Evolutionary conservation across 768 basidiomycete genomes (phyloP).

Genomic region (Russula lepida): DNA sequence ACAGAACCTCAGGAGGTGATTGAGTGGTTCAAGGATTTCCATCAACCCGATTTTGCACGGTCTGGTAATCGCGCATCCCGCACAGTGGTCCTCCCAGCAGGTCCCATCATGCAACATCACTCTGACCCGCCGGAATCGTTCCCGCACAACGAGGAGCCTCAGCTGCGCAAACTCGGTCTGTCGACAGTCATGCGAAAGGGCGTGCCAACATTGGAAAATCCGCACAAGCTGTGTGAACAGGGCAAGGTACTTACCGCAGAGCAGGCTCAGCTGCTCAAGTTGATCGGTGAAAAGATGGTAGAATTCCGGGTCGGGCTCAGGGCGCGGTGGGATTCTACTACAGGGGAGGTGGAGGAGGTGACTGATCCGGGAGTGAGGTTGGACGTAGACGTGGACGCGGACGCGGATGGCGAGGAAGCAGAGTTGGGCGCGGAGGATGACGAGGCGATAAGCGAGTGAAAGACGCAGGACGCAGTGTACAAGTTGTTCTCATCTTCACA

Average conservation of each 20-base stretch:
- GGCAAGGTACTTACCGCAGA: slow-evolving; percentile 75
- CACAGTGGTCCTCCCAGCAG: slow-evolving; percentile 68
- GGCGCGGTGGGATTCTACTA: slow-evolving; percentile 63
- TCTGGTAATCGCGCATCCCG: slow-evolving; percentile 72
- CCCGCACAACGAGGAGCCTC: slow-evolving; percentile 96
- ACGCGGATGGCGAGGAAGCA: slow-evolving; percentile 33
- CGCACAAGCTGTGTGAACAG: slow-evolving; percentile 80
- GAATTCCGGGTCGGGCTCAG: slow-evolving; percentile 66
- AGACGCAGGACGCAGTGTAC: background rate
- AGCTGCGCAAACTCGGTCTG: slow-evolving; percentile 86
- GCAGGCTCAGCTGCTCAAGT: slow-evolving; percentile 87
- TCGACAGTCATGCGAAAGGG: slow-evolving; percentile 79
- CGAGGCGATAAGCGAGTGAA: slow-evolving; percentile 46
- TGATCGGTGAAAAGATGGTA: slow-evolving; percentile 86
- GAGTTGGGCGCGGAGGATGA: slow-evolving; percentile 30
- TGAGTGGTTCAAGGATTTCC: slow-evolving; percentile 91
- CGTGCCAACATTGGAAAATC: slow-evolving; percentile 69
- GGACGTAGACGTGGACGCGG: slow-evolving; percentile 28
- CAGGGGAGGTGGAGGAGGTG: slow-evolving; percentile 54
- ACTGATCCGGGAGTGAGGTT: slow-evolving; percentile 37
- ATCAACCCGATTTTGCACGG: slow-evolving; percentile 86
- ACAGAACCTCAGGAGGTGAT: slow-evolving; percentile 82
- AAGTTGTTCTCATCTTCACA: background rate
- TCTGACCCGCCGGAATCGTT: slow-evolving; percentile 82
- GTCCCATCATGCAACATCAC: slow-evolving; percentile 75